These are phyloP conservation scores for Penicillium lagena DNA, from an alignment of 495 filamentous ascomycete genomes.

Conservation along the genomic window DNA sequence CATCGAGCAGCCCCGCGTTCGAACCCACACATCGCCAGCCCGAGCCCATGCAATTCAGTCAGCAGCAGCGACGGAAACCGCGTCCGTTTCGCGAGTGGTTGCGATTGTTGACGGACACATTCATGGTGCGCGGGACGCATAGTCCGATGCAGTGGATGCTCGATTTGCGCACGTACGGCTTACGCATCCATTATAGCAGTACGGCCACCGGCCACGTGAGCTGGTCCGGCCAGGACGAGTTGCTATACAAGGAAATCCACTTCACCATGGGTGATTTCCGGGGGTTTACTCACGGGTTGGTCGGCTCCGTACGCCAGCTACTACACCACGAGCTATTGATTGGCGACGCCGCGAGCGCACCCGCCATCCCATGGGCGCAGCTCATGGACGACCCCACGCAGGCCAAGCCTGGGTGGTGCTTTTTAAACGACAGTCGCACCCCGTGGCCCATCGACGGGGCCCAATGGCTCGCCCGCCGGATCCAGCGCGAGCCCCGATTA, in stretches of 20 bases:
- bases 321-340: background rate
- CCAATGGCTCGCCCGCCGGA: constrained; percentile 1
- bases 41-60: background rate
- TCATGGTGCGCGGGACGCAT: constrained; percentile 6
- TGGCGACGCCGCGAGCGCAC: background rate
- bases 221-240: constrained; percentile 2
- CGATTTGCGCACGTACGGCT: constrained; percentile 19
- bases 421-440: constrained; percentile 3
- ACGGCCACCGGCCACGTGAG: background rate
- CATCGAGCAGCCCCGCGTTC: too few species aligned
- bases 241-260: constrained; percentile 3
- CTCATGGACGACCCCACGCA: constrained; percentile 2
- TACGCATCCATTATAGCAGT: constrained; percentile 26
- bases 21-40: too few species aligned
- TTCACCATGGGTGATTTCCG: constrained; percentile 9
- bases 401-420: constrained; percentile 8
- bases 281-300: constrained; percentile 1
- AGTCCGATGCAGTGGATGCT: constrained; percentile 10
- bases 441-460: background rate
- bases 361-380: constrained; percentile 2
- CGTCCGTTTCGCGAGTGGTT: background rate
- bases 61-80: background rate
- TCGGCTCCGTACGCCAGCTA: background rate
- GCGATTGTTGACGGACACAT: background rate
- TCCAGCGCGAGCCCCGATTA: background rate